These are phyloP conservation scores for Tolypocladium album DNA, from an alignment of 2,329 filamentous ascomycete species.

Conservation along the genomic window DNA sequence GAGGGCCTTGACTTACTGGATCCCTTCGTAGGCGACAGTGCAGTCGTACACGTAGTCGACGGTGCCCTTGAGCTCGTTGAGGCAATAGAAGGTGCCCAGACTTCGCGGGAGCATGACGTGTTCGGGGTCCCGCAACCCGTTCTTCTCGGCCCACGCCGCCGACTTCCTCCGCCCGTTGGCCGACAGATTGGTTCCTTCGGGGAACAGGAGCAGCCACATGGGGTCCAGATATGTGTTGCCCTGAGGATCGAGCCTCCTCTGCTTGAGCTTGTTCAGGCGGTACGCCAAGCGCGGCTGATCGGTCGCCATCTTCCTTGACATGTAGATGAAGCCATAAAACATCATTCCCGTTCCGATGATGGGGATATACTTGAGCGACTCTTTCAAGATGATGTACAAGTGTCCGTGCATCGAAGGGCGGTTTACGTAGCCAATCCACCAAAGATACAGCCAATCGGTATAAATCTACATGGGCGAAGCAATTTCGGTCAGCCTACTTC, in stretches of 20 bases:
- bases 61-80: slow-evolving; percentile 62
- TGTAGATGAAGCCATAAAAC: slow-evolving; percentile 84
- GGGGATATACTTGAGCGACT: slow-evolving; percentile 73
- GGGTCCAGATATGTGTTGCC: slow-evolving; percentile 53
- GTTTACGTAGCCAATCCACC: slow-evolving; percentile 86
- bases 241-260: slow-evolving; percentile 37
- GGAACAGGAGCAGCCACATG: slow-evolving; percentile 86
- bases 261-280: slow-evolving; percentile 60
- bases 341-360: slow-evolving; percentile 72
- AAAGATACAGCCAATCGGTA: slow-evolving; percentile 85
- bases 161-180: slow-evolving; percentile 60
- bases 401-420: slow-evolving; percentile 68
- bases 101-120: slow-evolving; percentile 70
- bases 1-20: slow-evolving; percentile 54
- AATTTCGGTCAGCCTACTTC: background rate
- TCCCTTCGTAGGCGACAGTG: slow-evolving; percentile 89
- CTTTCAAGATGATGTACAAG: slow-evolving; percentile 83
- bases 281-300: slow-evolving; percentile 68
- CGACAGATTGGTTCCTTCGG: slow-evolving; percentile 77
- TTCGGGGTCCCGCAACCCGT: slow-evolving; percentile 58
- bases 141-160: slow-evolving; percentile 66
- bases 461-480: slow-evolving; percentile 47
- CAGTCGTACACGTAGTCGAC: slow-evolving; percentile 86
- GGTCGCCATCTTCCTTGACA: slow-evolving; percentile 79
- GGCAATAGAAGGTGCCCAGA: slow-evolving; percentile 69